A percentile compares a stretch with the other conserved stretches of the same genome.
Evolutionary conservation across 2,329 filamentous ascomycete species (phyloP).

Genomic region (Hymenotorrendiella dingleyae): DNA sequence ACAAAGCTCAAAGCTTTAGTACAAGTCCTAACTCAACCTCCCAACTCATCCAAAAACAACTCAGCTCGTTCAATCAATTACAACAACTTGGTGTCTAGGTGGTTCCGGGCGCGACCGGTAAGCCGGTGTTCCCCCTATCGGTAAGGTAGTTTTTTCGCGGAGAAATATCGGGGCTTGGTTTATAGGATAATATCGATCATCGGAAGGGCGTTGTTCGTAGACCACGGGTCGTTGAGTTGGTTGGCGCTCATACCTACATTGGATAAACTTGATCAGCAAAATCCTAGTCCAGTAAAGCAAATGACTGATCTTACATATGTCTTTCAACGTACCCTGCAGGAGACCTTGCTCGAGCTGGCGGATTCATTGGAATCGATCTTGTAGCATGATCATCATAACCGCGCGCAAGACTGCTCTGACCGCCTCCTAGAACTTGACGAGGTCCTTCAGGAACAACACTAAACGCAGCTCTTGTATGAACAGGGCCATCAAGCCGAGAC

Average conservation of each 20-base stretch:
- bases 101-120: slow-evolving; percentile 10
- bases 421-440: slow-evolving; percentile 13
- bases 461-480: slow-evolving; percentile 18
- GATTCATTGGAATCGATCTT: slow-evolving; percentile 15
- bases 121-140: neutral
- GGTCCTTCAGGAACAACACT: slow-evolving; percentile 18
- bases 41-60: too few species aligned
- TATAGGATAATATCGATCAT: slow-evolving; percentile 2
- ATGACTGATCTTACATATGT: slow-evolving; percentile 22
- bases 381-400: slow-evolving; percentile 16
- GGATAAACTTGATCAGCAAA: slow-evolving; percentile 16
- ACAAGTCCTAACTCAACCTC: too few species aligned
- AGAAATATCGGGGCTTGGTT: slow-evolving; percentile 5
- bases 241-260: slow-evolving; percentile 1
- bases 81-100: slow-evolving; percentile 18
- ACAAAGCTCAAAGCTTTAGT: too few species aligned
- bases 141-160: slow-evolving; percentile 1
- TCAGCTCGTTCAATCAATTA: slow-evolving; percentile 17
- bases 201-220: slow-evolving; percentile 9
- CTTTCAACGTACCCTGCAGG: slow-evolving; percentile 22
- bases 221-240: slow-evolving; percentile 5
- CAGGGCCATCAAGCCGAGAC: slow-evolving; percentile 22
- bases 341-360: slow-evolving; percentile 20
- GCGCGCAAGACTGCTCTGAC: slow-evolving; percentile 10
- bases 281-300: slow-evolving; percentile 1